These are phyloP conservation scores for Colletotrichum higginsianum DNA, from an alignment of 2,329 filamentous ascomycete genomes.

Conservation along the genomic window DNA sequence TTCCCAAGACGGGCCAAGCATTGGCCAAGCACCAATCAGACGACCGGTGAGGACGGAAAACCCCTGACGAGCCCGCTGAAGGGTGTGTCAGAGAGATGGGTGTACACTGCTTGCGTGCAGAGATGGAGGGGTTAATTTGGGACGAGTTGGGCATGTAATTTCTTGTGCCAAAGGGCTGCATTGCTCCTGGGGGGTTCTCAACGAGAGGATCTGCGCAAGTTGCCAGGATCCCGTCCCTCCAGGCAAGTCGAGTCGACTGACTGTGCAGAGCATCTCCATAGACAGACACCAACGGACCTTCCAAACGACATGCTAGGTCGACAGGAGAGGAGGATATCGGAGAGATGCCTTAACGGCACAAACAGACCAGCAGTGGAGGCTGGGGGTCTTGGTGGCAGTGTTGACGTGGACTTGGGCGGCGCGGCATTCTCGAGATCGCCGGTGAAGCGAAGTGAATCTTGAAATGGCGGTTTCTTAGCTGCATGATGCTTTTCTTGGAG, in stretches of 20 bases:
- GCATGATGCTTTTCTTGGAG: conserved; percentile 37
- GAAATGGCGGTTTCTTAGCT: conserved; percentile 29
- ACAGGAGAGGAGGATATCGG: too few species aligned
- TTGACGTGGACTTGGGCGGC: conserved; percentile 30
- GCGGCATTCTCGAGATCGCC: conserved; percentile 30
- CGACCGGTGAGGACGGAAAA: conserved; percentile 18
- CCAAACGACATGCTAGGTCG: too few species aligned
- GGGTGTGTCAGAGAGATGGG: conserved; percentile 22
- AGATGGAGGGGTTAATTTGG: conserved; percentile 26
- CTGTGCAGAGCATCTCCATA: too few species aligned
- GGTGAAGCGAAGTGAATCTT: conserved; percentile 36
- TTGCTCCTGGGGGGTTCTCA: neutral
- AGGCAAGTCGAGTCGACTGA: too few species aligned
- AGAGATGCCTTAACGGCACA: too few species aligned
- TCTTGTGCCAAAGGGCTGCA: conserved; percentile 27
- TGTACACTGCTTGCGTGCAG: neutral
- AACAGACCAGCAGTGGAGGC: conserved; percentile 18
- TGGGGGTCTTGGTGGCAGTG: conserved; percentile 34
- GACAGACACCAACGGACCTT: too few species aligned
- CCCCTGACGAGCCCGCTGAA: conserved; percentile 27
- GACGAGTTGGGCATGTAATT: conserved; percentile 33
- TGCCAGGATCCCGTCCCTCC: neutral
- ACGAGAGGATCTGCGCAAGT: neutral
- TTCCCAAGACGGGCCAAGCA: conserved; percentile 28
- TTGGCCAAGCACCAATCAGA: conserved; percentile 39